Base-by-base conservation (phyloP, 2,329 filamentous ascomycete genomes). In the Arthrobotrys iridis region DNA sequence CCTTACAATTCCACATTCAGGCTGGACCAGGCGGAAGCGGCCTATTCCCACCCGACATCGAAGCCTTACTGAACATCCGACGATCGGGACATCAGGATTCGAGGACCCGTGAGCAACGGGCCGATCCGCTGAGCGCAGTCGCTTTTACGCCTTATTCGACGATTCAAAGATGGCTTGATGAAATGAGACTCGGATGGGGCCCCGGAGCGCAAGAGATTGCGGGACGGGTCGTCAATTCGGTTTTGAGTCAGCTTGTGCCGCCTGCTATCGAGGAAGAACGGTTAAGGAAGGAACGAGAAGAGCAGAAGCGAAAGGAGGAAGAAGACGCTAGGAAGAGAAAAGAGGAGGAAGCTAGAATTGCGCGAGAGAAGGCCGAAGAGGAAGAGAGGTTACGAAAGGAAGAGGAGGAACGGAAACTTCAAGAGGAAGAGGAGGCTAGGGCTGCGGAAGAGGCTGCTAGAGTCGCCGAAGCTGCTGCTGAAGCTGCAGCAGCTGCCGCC, bases 121-220 rank as follows among this genome's bases (percentile, higher is more conserved):
- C 85, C 63, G 85, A 86, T 73, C 84, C 84, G 33, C 59, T 83
- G 52, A 81, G 81, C 37, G 80, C 79, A 63, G 90, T 92, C 24
- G 85, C 88, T 1, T 98, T 98, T 81, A 84, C 86, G 18, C 86
- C 92, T 6, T 87, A 88, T 37, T 85, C 88, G 6, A 98, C 95
- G 0, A 85, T 87, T 65, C 86, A 87, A 62, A 90, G 95, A 76
- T 99, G 96, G 90, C 88, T 91, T 80, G 93, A 97, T 80, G 96
- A 98, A 82, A 90, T 93, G 6, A 89, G 90, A 77, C 89, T 99
- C 81, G 86, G 98, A 0, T 98, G 95, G 82, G 91, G 91, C 24
- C 83, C 85, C 20, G 85, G 83, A 55, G 87, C 90, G 60, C 81
- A 87, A 2, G 93, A 97, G 55, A 91, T 91, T 80, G 87, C 89